These are phyloP conservation scores for Echria macrotheca DNA, from an alignment of 495 filamentous ascomycete genomes.

Conservation along the genomic window DNA sequence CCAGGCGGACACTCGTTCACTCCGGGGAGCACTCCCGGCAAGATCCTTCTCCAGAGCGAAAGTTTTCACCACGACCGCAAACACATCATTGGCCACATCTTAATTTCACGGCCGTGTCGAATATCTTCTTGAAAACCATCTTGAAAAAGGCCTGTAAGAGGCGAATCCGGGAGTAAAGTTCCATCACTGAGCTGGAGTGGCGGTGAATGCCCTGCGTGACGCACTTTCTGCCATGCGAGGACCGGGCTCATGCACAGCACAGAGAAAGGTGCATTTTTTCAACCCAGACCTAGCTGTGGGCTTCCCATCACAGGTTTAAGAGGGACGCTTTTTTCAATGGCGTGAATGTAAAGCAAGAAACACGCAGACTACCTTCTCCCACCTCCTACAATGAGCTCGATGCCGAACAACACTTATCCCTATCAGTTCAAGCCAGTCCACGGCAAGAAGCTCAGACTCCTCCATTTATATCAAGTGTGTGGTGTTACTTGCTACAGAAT, in stretches of 20 bases:
- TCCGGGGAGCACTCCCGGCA: slow-evolving; percentile 1
- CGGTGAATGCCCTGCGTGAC: neutral
- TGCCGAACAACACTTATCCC: neutral
- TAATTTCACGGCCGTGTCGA: neutral
- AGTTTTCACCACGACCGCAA: slow-evolving; percentile 1
- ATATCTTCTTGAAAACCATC: neutral
- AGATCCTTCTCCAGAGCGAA: slow-evolving; percentile 4
- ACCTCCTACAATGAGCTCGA: neutral
- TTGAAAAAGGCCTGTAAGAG: neutral
- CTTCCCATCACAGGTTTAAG: neutral
- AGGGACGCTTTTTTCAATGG: neutral
- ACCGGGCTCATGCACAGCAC: neutral
- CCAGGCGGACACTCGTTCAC: neutral
- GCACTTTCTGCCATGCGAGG: neutral
- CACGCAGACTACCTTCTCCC: neutral
- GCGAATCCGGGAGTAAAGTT: neutral
- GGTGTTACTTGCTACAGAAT: neutral
- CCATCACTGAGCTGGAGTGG: neutral
- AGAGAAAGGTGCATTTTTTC: neutral
- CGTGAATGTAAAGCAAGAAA: neutral
- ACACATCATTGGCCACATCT: neutral
- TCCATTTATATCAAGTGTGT: neutral
- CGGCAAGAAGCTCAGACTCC: neutral
- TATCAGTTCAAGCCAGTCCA: neutral
- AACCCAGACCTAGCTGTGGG: neutral